phyloP scores from a whole-genome alignment of 345 rosid species.

The Lumnitzera racemosa region DNA sequence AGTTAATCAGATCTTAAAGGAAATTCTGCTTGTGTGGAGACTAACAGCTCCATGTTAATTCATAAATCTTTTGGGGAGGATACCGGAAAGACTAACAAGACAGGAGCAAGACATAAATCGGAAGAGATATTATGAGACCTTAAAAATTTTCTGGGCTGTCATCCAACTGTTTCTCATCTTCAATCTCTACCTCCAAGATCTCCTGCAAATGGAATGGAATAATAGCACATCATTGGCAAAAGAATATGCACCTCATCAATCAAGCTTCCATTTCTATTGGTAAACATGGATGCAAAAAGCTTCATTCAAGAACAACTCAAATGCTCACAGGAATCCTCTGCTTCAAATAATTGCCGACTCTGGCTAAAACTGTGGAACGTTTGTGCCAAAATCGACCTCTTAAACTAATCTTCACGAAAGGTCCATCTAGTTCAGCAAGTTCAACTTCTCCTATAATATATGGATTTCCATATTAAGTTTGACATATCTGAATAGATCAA shows the following conservation, averaged over 20 bases:
- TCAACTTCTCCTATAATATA: conserved; percentile 45
- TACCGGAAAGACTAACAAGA: no score
- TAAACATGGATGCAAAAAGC: neutral
- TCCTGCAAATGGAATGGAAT: conserved; percentile 25
- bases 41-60: no score
- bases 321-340: conserved; percentile 80
- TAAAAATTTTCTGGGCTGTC: conserved; percentile 88
- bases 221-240: neutral
- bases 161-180: conserved; percentile 83
- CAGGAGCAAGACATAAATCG: neutral
- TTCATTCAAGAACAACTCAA: neutral
- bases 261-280: neutral
- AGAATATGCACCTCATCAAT: neutral
- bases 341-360: conserved; percentile 81
- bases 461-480: neutral
- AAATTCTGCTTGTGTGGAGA: no score
- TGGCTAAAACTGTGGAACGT: conserved; percentile 69
- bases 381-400: conserved; percentile 89
- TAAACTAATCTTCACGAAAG: conserved; percentile 77
- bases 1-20: no score
- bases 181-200: conserved; percentile 81
- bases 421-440: conserved; percentile 86
- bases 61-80: no score
- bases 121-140: conserved; percentile 3
- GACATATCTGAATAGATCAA: neutral